These are phyloP conservation scores for Nadsonia commutata DNA, from an alignment of 1,139 yeast species.

Conservation along the genomic window DNA sequence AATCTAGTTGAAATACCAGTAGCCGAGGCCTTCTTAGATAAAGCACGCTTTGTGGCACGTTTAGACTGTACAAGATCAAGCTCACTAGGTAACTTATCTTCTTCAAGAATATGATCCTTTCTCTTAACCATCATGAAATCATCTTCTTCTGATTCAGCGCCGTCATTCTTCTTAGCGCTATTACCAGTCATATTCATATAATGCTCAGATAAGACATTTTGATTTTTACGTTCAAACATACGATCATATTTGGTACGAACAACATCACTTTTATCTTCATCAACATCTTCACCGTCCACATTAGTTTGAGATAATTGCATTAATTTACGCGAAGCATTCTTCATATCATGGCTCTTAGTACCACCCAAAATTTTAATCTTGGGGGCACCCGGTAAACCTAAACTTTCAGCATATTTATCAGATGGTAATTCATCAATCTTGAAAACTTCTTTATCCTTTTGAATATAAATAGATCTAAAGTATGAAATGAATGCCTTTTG, in stretches of 20 bases:
- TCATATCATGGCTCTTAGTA: conserved; percentile 48
- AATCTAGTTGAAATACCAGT: conserved; percentile 50
- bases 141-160: conserved; percentile 46
- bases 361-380: conserved; percentile 57
- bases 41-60: conserved; percentile 75
- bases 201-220: conserved; percentile 80
- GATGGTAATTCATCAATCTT: conserved; percentile 61
- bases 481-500: conserved; percentile 93
- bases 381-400: conserved; percentile 96
- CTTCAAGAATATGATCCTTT: conserved; percentile 47
- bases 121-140: conserved; percentile 70
- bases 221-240: conserved; percentile 92
- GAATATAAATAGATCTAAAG: conserved; percentile 69
- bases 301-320: conserved; percentile 41
- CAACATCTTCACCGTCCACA: conserved; percentile 46
- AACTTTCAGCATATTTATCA: conserved; percentile 70
- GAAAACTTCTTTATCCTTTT: conserved; percentile 77
- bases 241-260: conserved; percentile 83
- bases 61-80: conserved; percentile 50
- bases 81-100: conserved; percentile 46
- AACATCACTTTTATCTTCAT: conserved; percentile 19
- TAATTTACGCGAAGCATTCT: conserved; percentile 68
- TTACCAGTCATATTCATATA: conserved; percentile 43
- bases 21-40: conserved; percentile 66
- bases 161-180: conserved; percentile 23